These are phyloP conservation scores for Colletotrichum sp. DNA, from an alignment of 2,329 filamentous ascomycete species.

Conservation along the genomic window DNA sequence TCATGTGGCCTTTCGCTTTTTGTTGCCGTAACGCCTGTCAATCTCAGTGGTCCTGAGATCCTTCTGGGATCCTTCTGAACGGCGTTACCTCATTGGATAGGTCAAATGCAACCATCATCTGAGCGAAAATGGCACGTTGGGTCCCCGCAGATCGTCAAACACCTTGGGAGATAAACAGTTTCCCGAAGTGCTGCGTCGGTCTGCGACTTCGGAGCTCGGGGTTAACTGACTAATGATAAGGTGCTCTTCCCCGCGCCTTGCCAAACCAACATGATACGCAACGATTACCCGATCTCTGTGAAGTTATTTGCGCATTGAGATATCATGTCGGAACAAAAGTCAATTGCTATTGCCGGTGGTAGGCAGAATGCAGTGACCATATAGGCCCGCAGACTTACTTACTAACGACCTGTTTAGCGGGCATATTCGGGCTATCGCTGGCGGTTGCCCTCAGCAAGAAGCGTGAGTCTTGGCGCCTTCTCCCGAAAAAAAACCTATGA, in stretches of 20 bases:
- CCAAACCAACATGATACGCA: background rate
- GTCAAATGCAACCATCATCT: background rate
- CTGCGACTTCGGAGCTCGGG: background rate
- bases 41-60: background rate
- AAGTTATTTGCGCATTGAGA: background rate
- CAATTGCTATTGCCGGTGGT: conserved; percentile 8
- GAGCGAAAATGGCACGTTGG: background rate
- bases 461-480: conserved; percentile 12
- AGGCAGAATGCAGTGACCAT: background rate
- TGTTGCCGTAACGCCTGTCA: background rate
- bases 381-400: no score
- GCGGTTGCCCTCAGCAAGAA: conserved; percentile 25
- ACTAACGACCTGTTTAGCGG: conserved; percentile 14
- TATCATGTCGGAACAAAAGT: background rate
- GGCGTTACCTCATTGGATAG: background rate
- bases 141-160: background rate
- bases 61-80: background rate
- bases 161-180: background rate
- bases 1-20: background rate
- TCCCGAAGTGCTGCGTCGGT: background rate
- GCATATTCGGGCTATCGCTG: conserved; percentile 29
- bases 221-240: background rate
- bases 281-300: background rate
- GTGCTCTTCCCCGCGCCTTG: background rate
- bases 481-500: background rate